A percentile compares a stretch with the other conserved stretches of the same genome.
These are phyloP conservation scores for Metschnikowia anglica DNA, from an alignment of 805 yeast genomes.

Conservation along the genomic window DNA sequence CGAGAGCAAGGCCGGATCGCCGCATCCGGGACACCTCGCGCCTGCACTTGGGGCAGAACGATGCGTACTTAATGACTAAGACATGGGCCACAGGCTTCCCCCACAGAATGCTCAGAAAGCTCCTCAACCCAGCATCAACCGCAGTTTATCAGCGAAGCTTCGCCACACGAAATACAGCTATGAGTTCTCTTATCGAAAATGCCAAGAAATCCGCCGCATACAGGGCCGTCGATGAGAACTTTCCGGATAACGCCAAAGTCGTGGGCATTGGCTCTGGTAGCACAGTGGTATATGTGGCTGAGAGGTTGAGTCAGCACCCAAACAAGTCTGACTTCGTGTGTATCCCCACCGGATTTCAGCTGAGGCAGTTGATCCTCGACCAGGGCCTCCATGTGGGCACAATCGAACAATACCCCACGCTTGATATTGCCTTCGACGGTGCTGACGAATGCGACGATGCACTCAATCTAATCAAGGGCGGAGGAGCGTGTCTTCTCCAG, in stretches of 20 bases:
- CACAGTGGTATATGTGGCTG: constrained; percentile 96
- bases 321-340: constrained; percentile 63
- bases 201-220: constrained; percentile 92
- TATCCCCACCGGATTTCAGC: constrained; percentile 96
- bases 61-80: constrained; percentile 1
- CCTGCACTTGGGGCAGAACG: constrained; percentile 4
- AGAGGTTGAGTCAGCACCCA: constrained; percentile 73
- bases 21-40: background rate
- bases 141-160: background rate
- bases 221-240: constrained; percentile 86
- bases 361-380: constrained; percentile 77
- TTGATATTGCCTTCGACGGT: constrained; percentile 96
- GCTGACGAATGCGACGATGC: constrained; percentile 91
- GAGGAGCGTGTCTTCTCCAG: constrained; percentile 97
- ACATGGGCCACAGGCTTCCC: background rate
- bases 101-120: constrained; percentile 9
- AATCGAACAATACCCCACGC: constrained; percentile 75
- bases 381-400: constrained; percentile 78
- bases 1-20: constrained; percentile 1
- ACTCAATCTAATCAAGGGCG: constrained; percentile 92
- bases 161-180: background rate
- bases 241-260: constrained; percentile 64
- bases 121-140: background rate
- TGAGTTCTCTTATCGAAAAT: constrained; percentile 50
- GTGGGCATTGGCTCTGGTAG: constrained; percentile 97